Evolutionary conservation across 257 asterid genomes (phyloP).

Genomic region (Fraxinus quadrangulata): DNA sequence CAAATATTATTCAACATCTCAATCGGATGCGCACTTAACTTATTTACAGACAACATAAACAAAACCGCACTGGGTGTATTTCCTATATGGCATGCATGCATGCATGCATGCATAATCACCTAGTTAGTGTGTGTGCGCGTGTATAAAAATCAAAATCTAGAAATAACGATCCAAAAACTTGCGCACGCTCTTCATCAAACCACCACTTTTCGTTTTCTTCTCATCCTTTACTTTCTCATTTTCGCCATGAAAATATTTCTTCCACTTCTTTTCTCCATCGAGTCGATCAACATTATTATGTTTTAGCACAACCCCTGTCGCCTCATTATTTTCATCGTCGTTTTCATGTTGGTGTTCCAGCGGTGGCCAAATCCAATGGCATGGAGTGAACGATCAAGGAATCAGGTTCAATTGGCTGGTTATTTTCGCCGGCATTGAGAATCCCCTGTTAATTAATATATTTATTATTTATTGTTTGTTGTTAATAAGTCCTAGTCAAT

Average conservation of each 20-base stretch:
- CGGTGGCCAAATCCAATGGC: constrained; percentile 29
- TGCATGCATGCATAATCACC: neutral
- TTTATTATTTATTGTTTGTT: too few relatives aligned
- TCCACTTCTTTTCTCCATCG: constrained; percentile 25
- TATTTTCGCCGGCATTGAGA: constrained; percentile 24
- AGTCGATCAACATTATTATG: constrained; percentile 8
- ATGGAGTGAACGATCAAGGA: constrained; percentile 17
- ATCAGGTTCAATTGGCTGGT: constrained; percentile 18
- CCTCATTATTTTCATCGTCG: constrained; percentile 21
- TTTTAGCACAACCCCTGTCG: constrained; percentile 18
- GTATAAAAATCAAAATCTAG: constrained; percentile 5
- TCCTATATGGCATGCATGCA: neutral
- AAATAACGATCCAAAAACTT: constrained; percentile 48
- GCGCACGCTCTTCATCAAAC: constrained; percentile 51
- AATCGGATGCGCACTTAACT: constrained; percentile 26
- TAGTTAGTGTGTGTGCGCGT: too few relatives aligned
- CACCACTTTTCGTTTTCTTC: constrained; percentile 21
- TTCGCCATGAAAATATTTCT: constrained; percentile 28
- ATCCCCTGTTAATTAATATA: neutral
- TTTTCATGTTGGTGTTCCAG: constrained; percentile 27
- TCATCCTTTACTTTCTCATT: constrained; percentile 14
- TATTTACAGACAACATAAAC: constrained; percentile 4
- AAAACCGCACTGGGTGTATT: too few relatives aligned
- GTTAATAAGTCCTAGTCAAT: too few relatives aligned
- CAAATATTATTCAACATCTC: constrained; percentile 24